Evolutionary conservation across 1,284 basidiomycete genomes (phyloP).

Genomic region (Sporisorium graminicola): DNA sequence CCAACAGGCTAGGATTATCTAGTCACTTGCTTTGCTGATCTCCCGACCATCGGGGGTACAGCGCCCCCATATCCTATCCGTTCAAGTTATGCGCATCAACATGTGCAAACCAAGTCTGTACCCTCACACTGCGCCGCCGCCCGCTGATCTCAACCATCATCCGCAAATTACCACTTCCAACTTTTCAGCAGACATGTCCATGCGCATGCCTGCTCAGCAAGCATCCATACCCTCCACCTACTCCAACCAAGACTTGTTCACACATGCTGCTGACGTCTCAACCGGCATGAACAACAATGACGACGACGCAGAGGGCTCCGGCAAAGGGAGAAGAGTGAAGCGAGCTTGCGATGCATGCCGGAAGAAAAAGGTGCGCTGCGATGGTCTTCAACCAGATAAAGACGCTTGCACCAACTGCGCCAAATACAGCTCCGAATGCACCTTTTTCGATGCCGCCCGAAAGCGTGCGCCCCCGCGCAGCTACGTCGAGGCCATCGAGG

Average conservation of each 20-base stretch:
- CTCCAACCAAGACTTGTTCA: conserved; percentile 16
- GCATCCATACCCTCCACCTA: conserved; percentile 11
- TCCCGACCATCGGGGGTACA: too few species aligned
- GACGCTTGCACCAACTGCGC: conserved; percentile 60
- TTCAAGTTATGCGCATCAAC: too few species aligned
- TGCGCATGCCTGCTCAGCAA: too few species aligned
- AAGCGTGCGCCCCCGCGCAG: conserved; percentile 44
- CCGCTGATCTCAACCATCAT: conserved; percentile 20
- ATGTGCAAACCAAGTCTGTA: conserved; percentile 24
- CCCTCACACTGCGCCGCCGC: conserved; percentile 15
- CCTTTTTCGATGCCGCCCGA: conserved; percentile 60
- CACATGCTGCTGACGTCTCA: conserved; percentile 19
- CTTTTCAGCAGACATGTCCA: conserved; percentile 14
- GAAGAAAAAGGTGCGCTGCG: conserved; percentile 65
- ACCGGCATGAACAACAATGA: conserved; percentile 28
- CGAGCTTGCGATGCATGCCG: conserved; percentile 62
- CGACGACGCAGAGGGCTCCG: conserved; percentile 51
- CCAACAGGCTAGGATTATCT: too few species aligned
- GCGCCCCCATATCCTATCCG: too few species aligned
- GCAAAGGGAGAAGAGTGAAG: conserved; percentile 59
- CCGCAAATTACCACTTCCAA: conserved; percentile 17
- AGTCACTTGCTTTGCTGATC: too few species aligned
- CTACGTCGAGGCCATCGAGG: conserved; percentile 63
- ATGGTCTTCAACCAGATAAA: conserved; percentile 58
- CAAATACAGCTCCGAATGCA: conserved; percentile 62